A percentile compares a stretch with the other conserved stretches of the same genome.
These are phyloP conservation scores for Cornus controversa DNA, from an alignment of 148 eudicot species.

Conservation along the genomic window DNA sequence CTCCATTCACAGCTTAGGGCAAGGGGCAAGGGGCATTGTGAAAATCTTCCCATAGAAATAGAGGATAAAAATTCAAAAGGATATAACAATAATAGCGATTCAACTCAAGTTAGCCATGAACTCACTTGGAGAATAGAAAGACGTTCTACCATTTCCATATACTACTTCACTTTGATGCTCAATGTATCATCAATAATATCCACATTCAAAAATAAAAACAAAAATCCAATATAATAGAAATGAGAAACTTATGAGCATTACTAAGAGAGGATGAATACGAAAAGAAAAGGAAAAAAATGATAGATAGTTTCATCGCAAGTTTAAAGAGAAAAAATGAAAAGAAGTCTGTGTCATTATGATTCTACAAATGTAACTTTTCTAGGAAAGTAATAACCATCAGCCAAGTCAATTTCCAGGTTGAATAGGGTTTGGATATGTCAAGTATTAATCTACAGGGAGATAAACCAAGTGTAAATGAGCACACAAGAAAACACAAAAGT, in stretches of 20 bases:
- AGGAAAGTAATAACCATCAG: background rate
- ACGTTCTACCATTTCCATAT: background rate
- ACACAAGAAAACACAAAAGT: background rate
- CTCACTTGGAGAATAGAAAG: background rate
- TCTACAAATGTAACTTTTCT: background rate
- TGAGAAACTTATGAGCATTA: background rate
- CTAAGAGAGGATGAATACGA: background rate
- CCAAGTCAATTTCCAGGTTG: background rate
- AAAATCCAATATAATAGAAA: no score
- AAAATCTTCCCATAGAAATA: background rate
- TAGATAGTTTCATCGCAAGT: background rate
- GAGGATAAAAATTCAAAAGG: background rate
- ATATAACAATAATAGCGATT: background rate
- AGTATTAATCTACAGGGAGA: background rate
- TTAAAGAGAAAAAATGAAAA: no score
- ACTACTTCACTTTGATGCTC: background rate
- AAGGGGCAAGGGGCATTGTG: background rate
- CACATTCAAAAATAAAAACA: no score
- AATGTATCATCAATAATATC: no score
- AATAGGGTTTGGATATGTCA: background rate
- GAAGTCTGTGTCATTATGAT: background rate
- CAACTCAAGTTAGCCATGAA: background rate
- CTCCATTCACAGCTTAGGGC: background rate
- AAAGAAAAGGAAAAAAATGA: no score
- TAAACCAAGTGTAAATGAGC: background rate